phyloP scores from a whole-genome alignment of 305 asterid species.

The Fraxinus baroniana region DNA sequence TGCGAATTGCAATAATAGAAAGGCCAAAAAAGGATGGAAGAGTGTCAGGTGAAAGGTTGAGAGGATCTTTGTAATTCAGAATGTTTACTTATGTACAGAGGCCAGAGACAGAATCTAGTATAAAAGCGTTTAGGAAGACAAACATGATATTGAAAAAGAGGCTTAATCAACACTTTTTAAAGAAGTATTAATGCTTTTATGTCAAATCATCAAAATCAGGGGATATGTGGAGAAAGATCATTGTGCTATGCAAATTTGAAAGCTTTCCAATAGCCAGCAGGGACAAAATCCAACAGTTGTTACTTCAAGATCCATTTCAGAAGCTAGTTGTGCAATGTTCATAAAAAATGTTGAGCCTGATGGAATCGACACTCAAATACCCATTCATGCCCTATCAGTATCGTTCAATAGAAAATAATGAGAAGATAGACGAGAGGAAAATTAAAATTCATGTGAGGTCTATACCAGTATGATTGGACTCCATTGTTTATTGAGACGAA shows the following conservation, averaged over 20 bases:
- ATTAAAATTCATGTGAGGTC: neutral
- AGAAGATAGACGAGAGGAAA: neutral
- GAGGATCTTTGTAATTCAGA: neutral
- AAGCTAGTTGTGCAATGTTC: neutral
- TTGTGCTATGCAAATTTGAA: neutral
- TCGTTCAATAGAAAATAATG: neutral
- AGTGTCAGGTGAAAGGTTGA: neutral
- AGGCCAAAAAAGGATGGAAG: neutral
- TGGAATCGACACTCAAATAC: neutral
- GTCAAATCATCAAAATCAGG: neutral
- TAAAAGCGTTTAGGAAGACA: neutral
- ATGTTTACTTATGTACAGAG: neutral
- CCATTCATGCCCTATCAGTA: neutral
- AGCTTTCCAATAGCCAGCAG: neutral
- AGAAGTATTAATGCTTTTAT: neutral
- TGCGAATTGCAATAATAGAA: neutral
- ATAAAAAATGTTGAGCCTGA: neutral
- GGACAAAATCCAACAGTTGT: neutral
- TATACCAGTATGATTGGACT: constrained; percentile 60
- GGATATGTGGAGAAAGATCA: neutral
- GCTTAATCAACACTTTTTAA: neutral
- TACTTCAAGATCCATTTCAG: neutral
- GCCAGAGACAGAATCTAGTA: neutral
- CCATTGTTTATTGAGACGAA: constrained; percentile 79
- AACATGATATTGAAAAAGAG: neutral